Percentiles rank a stretch among this genome's conserved stretches.
These are phyloP conservation scores for Amylocarpus encephaloides DNA, from an alignment of 2,329 filamentous ascomycete genomes.

Conservation along the genomic window DNA sequence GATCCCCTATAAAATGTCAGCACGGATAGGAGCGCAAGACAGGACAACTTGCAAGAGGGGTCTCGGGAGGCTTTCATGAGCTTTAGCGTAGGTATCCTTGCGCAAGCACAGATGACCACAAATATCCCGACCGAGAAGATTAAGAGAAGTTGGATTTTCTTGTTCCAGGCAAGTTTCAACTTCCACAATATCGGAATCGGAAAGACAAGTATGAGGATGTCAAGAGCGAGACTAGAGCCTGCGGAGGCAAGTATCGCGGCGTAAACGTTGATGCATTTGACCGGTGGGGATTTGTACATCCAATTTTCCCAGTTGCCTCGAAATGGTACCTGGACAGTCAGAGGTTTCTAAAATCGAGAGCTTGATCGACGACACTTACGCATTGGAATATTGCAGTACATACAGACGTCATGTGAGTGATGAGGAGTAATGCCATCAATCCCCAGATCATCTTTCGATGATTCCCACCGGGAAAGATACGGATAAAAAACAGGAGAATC, in stretches of 20 bases:
- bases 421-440: not conserved
- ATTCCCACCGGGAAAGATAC: not conserved
- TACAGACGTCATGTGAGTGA: not conserved
- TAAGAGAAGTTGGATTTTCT: constrained; percentile 58
- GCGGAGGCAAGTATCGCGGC: constrained; percentile 61
- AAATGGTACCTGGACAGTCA: constrained; percentile 1
- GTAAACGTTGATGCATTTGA: constrained; percentile 53
- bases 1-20: constrained; percentile 8
- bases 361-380: not conserved
- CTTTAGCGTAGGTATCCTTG: constrained; percentile 6
- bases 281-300: constrained; percentile 5
- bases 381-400: not conserved
- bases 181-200: constrained; percentile 58
- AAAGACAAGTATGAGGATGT: constrained; percentile 57
- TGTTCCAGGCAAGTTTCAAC: constrained; percentile 56
- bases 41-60: constrained; percentile 2
- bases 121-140: constrained; percentile 42
- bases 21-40: not conserved
- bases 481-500: not conserved
- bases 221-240: constrained; percentile 44
- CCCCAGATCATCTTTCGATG: not conserved
- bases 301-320: constrained; percentile 13
- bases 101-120: constrained; percentile 11
- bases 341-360: not conserved
- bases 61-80: constrained; percentile 4